Evolutionary conservation across 1,284 basidiomycete genomes (phyloP).

Genomic region (Cutaneotrichosporon daszewskae): DNA sequence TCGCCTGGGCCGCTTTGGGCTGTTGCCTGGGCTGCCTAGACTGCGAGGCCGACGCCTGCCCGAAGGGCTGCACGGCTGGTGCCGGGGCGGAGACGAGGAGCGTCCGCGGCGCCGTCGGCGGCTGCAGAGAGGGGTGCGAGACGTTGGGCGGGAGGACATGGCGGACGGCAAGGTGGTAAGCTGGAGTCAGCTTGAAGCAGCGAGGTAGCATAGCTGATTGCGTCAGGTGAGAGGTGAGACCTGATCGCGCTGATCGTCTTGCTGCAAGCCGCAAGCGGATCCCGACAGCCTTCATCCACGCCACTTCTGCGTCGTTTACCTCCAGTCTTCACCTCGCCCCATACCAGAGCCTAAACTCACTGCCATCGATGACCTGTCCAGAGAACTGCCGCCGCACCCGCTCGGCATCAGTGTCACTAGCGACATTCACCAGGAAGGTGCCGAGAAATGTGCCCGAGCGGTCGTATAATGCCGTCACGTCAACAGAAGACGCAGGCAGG

Average conservation of each 20-base stretch:
- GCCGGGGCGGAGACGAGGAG: slow-evolving; percentile 6
- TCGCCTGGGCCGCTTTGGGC: slow-evolving; percentile 16
- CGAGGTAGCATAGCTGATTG: background rate
- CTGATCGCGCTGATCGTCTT: background rate
- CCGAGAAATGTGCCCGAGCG: slow-evolving; percentile 26
- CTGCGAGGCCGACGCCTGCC: background rate
- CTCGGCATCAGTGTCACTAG: slow-evolving; percentile 30
- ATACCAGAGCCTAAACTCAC: slow-evolving; percentile 20
- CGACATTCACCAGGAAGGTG: slow-evolving; percentile 31
- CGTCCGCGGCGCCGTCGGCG: slow-evolving; percentile 5
- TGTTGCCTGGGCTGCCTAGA: slow-evolving; percentile 33
- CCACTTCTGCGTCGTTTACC: background rate
- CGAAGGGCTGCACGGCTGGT: slow-evolving; percentile 1
- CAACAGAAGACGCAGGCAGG: slow-evolving; percentile 22
- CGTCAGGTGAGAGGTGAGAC: too few species aligned
- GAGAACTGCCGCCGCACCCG: slow-evolving; percentile 30
- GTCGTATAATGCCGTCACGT: slow-evolving; percentile 26
- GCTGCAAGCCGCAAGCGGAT: background rate
- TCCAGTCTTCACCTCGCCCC: background rate
- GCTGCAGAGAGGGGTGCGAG: slow-evolving; percentile 17
- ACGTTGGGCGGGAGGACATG: slow-evolving; percentile 32
- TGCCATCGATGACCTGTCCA: slow-evolving; percentile 37
- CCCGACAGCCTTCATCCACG: background rate
- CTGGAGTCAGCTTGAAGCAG: slow-evolving; percentile 20
- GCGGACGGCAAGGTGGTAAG: slow-evolving; percentile 31